These are phyloP conservation scores for Baeospora myosura DNA, from an alignment of 1,284 basidiomycete species.

Conservation along the genomic window DNA sequence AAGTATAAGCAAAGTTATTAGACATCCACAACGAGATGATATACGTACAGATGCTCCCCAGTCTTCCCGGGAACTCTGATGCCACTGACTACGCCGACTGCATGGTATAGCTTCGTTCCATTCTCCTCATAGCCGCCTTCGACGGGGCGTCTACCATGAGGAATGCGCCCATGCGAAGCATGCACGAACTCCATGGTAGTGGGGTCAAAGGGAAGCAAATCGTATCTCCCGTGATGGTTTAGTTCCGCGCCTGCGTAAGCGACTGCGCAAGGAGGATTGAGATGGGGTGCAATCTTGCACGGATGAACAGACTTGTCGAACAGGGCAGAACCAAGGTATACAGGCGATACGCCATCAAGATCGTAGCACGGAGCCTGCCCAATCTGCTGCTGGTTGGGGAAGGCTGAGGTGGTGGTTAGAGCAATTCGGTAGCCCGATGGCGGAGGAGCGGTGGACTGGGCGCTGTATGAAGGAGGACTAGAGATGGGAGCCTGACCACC, in stretches of 20 bases:
- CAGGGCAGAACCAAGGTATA: slow-evolving; percentile 68
- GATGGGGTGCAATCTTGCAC: slow-evolving; percentile 63
- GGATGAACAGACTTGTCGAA: slow-evolving; percentile 64
- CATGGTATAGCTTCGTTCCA: slow-evolving; percentile 47
- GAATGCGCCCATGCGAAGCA: slow-evolving; percentile 52
- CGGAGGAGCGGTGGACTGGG: slow-evolving; percentile 18
- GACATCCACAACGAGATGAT: not conserved
- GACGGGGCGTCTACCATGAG: slow-evolving; percentile 35
- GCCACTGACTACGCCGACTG: slow-evolving; percentile 37
- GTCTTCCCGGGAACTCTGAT: slow-evolving; percentile 65
- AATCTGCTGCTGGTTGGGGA: slow-evolving; percentile 36
- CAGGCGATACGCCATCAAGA: slow-evolving; percentile 45
- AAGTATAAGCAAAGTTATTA: not conserved
- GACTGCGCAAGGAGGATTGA: slow-evolving; percentile 47
- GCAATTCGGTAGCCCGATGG: slow-evolving; percentile 61
- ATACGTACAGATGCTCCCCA: slow-evolving; percentile 56
- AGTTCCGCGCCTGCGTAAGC: slow-evolving; percentile 58
- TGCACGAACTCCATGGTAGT: slow-evolving; percentile 65
- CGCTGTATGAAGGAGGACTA: not conserved
- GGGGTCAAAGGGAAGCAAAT: slow-evolving; percentile 60
- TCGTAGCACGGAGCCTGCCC: slow-evolving; percentile 46
- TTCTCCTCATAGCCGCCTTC: slow-evolving; percentile 45
- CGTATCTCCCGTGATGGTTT: slow-evolving; percentile 56
- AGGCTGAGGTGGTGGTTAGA: slow-evolving; percentile 35
- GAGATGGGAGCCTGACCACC: too few species aligned